Evolutionary conservation across 2,329 filamentous ascomycete species (phyloP).

Genomic region (Tolypocladium album): DNA sequence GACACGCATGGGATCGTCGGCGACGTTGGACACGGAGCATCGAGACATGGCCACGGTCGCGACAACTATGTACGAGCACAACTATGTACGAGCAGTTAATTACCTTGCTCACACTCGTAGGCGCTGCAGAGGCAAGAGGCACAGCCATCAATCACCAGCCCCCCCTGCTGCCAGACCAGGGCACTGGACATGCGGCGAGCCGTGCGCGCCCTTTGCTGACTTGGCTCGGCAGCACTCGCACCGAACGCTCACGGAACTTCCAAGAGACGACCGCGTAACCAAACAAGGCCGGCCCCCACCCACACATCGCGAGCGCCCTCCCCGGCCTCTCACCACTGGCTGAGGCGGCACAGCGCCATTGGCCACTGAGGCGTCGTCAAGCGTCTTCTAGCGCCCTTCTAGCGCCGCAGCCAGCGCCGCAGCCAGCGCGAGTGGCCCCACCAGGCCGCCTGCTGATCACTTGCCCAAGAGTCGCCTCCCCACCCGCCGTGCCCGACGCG

Average conservation of each 20-base stretch:
- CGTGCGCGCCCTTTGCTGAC: background rate
- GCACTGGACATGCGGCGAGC: background rate
- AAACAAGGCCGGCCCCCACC: background rate
- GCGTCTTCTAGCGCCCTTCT: conserved; percentile 17
- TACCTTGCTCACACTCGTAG: no score
- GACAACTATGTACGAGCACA: no score
- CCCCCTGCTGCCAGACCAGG: background rate
- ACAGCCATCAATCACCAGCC: no score
- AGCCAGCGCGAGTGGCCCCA: background rate
- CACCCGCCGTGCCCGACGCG: background rate
- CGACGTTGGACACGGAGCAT: background rate
- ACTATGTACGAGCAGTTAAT: no score
- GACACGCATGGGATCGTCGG: background rate
- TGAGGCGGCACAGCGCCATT: background rate
- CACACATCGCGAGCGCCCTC: no score
- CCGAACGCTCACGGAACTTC: background rate
- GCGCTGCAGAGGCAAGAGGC: no score
- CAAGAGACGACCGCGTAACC: background rate
- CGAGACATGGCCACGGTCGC: background rate
- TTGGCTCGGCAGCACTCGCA: background rate
- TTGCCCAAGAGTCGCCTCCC: background rate
- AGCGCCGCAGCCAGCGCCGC: conserved; percentile 4
- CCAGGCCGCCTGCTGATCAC: background rate
- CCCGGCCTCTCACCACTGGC: background rate
- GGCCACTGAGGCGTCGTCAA: background rate